These are phyloP conservation scores for Cenchrus fungigraminus DNA, from an alignment of 176 grass and related monocot species.

Conservation along the genomic window DNA sequence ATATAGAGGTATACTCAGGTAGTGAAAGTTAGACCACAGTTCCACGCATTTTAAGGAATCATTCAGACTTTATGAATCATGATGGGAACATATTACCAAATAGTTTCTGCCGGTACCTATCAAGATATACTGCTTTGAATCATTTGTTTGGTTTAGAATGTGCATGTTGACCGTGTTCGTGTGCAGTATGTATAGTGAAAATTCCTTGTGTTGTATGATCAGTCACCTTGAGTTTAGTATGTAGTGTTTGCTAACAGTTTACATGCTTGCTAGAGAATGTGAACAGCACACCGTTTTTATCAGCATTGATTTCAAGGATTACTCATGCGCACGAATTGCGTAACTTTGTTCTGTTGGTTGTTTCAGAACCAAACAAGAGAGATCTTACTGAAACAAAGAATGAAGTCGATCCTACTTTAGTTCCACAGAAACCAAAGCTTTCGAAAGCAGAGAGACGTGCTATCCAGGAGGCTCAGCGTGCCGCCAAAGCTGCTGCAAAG, in stretches of 20 bases:
- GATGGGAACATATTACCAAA: not conserved
- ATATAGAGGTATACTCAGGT: not conserved
- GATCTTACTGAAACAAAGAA: constrained; percentile 34
- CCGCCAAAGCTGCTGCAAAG: constrained; percentile 61
- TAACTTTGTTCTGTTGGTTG: constrained; percentile 18
- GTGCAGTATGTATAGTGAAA: not conserved
- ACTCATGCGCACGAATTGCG: not conserved
- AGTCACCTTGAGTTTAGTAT: not conserved
- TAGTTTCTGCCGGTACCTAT: not conserved
- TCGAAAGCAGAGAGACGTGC: constrained; percentile 61
- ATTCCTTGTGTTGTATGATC: not conserved
- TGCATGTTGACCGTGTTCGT: not conserved
- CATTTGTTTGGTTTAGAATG: not conserved
- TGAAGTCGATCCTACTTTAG: constrained; percentile 26
- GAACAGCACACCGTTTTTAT: not conserved
- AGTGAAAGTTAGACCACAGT: not conserved
- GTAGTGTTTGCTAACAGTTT: not conserved
- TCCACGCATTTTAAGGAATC: not conserved
- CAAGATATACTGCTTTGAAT: not conserved
- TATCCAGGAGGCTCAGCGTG: constrained; percentile 58
- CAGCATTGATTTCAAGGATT: constrained; percentile 3
- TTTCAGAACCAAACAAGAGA: constrained; percentile 71
- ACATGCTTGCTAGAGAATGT: not conserved
- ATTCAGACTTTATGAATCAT: not conserved
- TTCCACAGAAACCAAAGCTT: constrained; percentile 66